phyloP scores from a whole-genome alignment of 2,329 filamentous ascomycete species.

The Graphiopsis chlorocephala region DNA sequence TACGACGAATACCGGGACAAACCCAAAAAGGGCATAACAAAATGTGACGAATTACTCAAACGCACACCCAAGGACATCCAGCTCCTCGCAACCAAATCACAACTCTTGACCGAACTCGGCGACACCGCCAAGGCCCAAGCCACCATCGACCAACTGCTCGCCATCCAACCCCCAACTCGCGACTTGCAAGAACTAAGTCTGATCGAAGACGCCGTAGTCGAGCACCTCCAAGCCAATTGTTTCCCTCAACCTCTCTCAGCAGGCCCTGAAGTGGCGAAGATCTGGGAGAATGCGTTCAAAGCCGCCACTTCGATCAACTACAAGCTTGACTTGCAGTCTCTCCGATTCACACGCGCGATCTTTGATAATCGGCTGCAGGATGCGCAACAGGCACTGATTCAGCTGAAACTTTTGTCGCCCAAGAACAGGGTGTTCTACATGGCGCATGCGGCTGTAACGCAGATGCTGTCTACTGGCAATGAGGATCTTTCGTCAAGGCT shows the following conservation, averaged over 20 bases:
- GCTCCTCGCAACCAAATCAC: constrained; percentile 32
- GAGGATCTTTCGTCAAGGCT: constrained; percentile 31
- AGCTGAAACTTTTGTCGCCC: constrained; percentile 32
- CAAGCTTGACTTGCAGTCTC: constrained; percentile 28
- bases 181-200: constrained; percentile 28
- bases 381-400: constrained; percentile 35
- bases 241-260: constrained; percentile 28
- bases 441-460: constrained; percentile 35
- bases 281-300: constrained; percentile 34
- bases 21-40: constrained; percentile 32
- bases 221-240: constrained; percentile 21
- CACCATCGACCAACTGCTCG: constrained; percentile 27
- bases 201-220: constrained; percentile 31
- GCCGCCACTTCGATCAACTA: constrained; percentile 22
- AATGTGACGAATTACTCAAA: constrained; percentile 33
- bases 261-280: constrained; percentile 30
- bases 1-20: constrained; percentile 34
- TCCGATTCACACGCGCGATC: constrained; percentile 32
- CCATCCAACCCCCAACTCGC: constrained; percentile 26
- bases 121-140: constrained; percentile 21
- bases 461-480: constrained; percentile 28
- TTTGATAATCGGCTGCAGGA: constrained; percentile 31
- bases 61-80: constrained; percentile 30
- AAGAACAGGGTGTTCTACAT: constrained; percentile 33
- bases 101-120: constrained; percentile 26